Evolutionary conservation across 116 monocot species (phyloP).

Genomic region (Posidonia oceanica): DNA sequence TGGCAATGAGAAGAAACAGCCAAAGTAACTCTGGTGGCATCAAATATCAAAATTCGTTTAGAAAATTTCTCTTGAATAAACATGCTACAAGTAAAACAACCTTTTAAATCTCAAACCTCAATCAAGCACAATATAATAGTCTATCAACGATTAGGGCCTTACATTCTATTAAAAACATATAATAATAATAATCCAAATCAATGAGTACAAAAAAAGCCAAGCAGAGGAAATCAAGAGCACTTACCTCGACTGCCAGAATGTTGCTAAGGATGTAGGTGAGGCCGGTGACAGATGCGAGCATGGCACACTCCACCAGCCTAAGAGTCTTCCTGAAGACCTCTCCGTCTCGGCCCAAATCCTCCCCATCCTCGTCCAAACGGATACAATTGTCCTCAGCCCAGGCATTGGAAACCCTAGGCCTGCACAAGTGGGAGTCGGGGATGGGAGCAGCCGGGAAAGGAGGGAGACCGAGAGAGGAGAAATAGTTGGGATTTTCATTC

Average conservation of each 20-base stretch:
- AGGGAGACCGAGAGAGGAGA: background rate
- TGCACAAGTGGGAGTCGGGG: background rate
- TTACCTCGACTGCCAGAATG: constrained; percentile 30
- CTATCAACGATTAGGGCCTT: too few relatives aligned
- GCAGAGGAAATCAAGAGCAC: too few relatives aligned
- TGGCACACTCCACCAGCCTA: constrained; percentile 41
- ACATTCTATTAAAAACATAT: too few relatives aligned
- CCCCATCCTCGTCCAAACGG: background rate
- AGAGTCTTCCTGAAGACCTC: constrained; percentile 29
- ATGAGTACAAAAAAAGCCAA: too few relatives aligned
- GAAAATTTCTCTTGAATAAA: too few relatives aligned
- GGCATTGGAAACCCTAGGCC: constrained; percentile 1
- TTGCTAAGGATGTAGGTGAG: constrained; percentile 29
- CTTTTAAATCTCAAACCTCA: too few relatives aligned
- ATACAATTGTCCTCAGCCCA: background rate
- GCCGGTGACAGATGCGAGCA: constrained; percentile 34
- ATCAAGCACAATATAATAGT: too few relatives aligned
- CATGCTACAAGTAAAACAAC: too few relatives aligned
- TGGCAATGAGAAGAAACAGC: constrained; percentile 83
- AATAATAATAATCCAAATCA: too few relatives aligned
- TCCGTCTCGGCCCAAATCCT: constrained; percentile 22
- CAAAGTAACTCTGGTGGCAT: constrained; percentile 61
- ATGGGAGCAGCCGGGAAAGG: background rate
- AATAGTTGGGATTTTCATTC: background rate
- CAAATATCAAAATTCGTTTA: too few relatives aligned